phyloP scores from a whole-genome alignment of 495 filamentous ascomycete species.

The Aspergillus steynii region DNA sequence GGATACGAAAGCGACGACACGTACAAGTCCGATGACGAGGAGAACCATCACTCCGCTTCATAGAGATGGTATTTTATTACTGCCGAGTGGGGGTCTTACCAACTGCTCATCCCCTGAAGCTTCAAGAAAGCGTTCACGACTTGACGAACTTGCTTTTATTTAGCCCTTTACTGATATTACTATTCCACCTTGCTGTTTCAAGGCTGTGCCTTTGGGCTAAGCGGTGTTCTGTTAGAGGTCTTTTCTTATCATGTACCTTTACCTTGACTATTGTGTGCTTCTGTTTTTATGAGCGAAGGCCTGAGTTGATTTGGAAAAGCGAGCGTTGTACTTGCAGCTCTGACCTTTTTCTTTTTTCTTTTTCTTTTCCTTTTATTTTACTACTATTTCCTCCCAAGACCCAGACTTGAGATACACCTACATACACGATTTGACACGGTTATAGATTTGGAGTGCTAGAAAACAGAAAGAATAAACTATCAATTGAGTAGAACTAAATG shows the following conservation, averaged over 20 bases:
- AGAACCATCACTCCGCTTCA: constrained; percentile 10
- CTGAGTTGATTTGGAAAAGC: constrained; percentile 1
- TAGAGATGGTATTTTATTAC: neutral
- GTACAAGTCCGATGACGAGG: constrained; percentile 54
- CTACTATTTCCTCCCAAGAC: neutral
- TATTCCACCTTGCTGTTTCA: neutral
- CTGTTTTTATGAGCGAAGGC: neutral
- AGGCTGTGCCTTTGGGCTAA: neutral
- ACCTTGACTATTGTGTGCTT: neutral
- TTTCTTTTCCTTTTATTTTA: neutral
- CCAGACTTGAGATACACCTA: neutral
- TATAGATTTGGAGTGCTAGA: neutral
- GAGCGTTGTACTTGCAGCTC: neutral
- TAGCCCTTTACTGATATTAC: neutral
- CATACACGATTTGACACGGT: neutral
- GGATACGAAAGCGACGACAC: constrained; percentile 54
- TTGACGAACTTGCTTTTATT: neutral
- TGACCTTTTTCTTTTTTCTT: neutral
- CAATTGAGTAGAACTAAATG: neutral
- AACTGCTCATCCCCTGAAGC: neutral
- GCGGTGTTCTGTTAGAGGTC: neutral
- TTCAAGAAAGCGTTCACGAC: neutral
- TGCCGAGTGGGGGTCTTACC: neutral
- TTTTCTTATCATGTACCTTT: neutral
- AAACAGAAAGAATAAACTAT: neutral